These are phyloP conservation scores for Collybia mongolica DNA, from an alignment of 768 basidiomycete genomes.

Conservation along the genomic window DNA sequence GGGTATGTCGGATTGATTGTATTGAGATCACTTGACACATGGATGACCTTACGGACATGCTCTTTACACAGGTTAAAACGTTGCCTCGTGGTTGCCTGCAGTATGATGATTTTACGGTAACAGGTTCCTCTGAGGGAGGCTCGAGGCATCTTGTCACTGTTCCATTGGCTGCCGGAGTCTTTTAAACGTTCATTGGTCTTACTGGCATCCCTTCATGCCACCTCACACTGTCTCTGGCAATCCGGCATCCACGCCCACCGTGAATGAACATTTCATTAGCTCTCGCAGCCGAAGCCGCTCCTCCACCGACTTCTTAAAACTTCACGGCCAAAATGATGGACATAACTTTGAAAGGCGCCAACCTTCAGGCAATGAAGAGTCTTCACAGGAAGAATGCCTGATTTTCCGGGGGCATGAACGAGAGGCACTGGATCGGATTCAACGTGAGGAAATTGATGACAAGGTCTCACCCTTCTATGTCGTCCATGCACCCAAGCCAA, in stretches of 20 bases:
- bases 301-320: not conserved
- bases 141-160: not conserved
- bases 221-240: not conserved
- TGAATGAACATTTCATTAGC: not conserved
- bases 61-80: too few relatives aligned
- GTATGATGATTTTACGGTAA: too few relatives aligned
- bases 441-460: not conserved
- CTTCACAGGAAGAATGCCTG: not conserved
- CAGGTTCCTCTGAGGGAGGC: too few relatives aligned
- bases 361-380: not conserved
- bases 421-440: not conserved
- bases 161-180: not conserved
- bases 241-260: not conserved
- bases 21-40: too few relatives aligned
- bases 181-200: not conserved
- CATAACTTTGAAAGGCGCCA: too few relatives aligned
- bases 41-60: too few relatives aligned
- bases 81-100: too few relatives aligned
- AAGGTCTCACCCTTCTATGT: too few relatives aligned
- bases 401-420: conserved; percentile 1
- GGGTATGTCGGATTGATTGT: too few relatives aligned
- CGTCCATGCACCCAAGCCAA: too few relatives aligned
- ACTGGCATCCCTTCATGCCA: not conserved
- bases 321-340: not conserved
- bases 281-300: conserved; percentile 2